phyloP scores from a whole-genome alignment of 2,329 filamentous ascomycete genomes.

The Alternaria atra region DNA sequence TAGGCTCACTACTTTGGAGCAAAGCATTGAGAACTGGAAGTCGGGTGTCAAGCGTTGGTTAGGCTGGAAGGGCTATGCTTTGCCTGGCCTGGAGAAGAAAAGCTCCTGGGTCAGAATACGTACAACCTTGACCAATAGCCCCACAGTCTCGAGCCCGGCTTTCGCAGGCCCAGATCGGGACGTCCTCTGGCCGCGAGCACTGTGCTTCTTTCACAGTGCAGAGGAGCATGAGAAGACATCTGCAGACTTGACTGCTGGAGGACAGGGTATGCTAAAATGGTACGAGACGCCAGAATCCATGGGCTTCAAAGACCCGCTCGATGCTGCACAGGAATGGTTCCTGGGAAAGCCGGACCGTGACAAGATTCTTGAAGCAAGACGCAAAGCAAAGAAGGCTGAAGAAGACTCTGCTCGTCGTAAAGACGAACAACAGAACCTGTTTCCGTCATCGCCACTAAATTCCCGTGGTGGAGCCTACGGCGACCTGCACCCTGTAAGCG shows the following conservation, averaged over 20 bases:
- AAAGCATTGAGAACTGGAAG: constrained; percentile 48
- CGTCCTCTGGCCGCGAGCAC: constrained; percentile 47
- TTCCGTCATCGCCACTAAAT: constrained; percentile 51
- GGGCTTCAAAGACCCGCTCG: constrained; percentile 49
- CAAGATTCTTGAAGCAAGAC: constrained; percentile 47
- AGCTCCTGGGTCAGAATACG: constrained; percentile 46
- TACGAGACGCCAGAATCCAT: constrained; percentile 38
- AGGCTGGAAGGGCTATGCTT: constrained; percentile 45
- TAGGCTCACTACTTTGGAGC: constrained; percentile 37
- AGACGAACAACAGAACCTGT: constrained; percentile 38
- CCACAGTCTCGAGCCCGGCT: constrained; percentile 22
- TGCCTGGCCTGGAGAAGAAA: constrained; percentile 34
- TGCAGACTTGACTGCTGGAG: constrained; percentile 2
- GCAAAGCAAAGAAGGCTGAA: constrained; percentile 56
- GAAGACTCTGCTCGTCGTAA: constrained; percentile 55
- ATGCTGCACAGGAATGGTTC: constrained; percentile 50
- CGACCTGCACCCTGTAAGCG: constrained; percentile 48
- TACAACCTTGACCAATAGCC: constrained; percentile 22
- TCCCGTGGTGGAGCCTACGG: constrained; percentile 45
- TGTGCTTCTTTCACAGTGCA: constrained; percentile 42
- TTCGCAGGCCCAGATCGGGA: constrained; percentile 31
- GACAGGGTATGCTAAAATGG: constrained; percentile 35
- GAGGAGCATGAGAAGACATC: not conserved
- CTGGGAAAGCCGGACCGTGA: constrained; percentile 47
- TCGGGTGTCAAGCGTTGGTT: constrained; percentile 44